Evolutionary conservation across 352 stramenopile species (phyloP).

Genomic region (Phytophthora parvispora): DNA sequence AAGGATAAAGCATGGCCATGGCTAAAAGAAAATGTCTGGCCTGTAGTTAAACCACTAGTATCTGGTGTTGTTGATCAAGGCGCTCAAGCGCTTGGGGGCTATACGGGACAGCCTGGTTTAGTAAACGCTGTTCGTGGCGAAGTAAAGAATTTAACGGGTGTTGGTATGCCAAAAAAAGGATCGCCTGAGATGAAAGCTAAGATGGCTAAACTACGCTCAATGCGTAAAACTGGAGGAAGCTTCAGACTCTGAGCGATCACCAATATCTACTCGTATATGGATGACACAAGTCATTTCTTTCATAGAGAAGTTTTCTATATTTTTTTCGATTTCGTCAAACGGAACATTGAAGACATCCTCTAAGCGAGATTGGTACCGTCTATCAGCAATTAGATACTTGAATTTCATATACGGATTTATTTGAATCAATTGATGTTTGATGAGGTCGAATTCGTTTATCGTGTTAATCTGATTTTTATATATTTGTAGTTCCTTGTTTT

Average conservation of each 20-base stretch:
- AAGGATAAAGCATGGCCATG: neutral
- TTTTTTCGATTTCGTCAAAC: slow-evolving; percentile 11
- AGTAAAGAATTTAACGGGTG: neutral
- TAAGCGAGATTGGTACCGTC: no score
- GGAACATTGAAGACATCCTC: no score
- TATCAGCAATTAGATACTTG: no score
- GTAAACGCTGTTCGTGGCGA: neutral
- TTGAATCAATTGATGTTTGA: no score
- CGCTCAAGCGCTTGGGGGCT: neutral
- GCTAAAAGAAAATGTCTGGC: neutral
- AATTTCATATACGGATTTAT: no score
- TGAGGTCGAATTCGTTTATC: no score
- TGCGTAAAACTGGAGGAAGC: neutral
- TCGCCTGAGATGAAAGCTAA: no score
- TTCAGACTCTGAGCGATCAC: no score
- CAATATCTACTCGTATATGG: no score
- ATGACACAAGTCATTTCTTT: no score
- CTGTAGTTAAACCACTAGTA: neutral
- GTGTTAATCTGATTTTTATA: no score
- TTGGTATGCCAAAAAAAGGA: neutral
- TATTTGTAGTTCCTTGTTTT: no score
- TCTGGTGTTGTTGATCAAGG: neutral
- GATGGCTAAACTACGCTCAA: neutral
- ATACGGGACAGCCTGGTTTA: neutral
- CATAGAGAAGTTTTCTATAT: slow-evolving; percentile 3